Evolutionary conservation across 1,139 yeast genomes (phyloP).

Genomic region (Pneumocystis murina): DNA sequence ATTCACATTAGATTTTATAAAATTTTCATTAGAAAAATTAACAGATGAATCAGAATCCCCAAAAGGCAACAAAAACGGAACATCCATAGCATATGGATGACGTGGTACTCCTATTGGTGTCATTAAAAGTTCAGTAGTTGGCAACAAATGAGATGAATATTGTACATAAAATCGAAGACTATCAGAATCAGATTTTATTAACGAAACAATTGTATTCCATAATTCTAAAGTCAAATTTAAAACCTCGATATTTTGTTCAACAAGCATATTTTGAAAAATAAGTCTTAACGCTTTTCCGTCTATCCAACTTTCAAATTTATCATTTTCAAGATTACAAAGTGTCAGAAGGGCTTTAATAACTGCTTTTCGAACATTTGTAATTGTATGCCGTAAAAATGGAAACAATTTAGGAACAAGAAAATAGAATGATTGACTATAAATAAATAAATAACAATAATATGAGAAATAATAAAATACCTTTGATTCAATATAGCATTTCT

Average conservation of each 20-base stretch:
- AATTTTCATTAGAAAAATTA: slow-evolving; percentile 12
- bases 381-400: slow-evolving; percentile 88
- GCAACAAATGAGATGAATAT: slow-evolving; percentile 33
- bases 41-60: slow-evolving; percentile 73
- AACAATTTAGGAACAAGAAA: slow-evolving; percentile 76
- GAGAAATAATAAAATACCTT: not conserved
- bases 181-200: not conserved
- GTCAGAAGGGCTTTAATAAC: slow-evolving; percentile 70
- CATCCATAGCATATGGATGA: slow-evolving; percentile 72
- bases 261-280: slow-evolving; percentile 69
- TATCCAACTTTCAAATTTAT: slow-evolving; percentile 52
- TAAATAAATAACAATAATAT: slow-evolving; percentile 22
- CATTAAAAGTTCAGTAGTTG: slow-evolving; percentile 57
- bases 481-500: slow-evolving; percentile 36
- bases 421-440: slow-evolving; percentile 38
- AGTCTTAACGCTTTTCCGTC: slow-evolving; percentile 57
- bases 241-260: slow-evolving; percentile 75
- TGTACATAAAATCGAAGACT: slow-evolving; percentile 5
- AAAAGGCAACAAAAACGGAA: slow-evolving; percentile 24
- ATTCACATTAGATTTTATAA: slow-evolving; percentile 10
- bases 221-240: slow-evolving; percentile 48
- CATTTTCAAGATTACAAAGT: slow-evolving; percentile 53
- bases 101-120: slow-evolving; percentile 93
- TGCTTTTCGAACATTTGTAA: slow-evolving; percentile 78
- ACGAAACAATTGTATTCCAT: slow-evolving; percentile 34